Evolutionary conservation across 108 stramenopile species (phyloP).

Genomic region (Pinguiococcus pyrenoidosus): DNA sequence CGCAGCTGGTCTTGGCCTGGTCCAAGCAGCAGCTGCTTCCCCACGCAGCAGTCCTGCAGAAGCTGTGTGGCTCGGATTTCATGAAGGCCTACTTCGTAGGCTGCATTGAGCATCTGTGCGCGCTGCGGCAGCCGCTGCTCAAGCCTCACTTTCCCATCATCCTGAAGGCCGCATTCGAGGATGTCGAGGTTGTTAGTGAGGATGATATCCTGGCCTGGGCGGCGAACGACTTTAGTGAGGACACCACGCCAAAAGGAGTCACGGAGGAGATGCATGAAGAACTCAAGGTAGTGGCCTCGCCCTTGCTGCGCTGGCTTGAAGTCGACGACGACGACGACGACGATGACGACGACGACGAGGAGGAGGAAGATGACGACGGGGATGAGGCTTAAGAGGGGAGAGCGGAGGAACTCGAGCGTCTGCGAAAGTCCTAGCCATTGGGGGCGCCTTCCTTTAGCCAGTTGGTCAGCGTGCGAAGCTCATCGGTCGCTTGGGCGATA

Average conservation of each 20-base stretch:
- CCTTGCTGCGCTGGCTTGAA: slow-evolving; percentile 39
- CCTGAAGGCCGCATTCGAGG: slow-evolving; percentile 32
- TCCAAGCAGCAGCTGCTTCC: not conserved
- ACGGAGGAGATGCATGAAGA: slow-evolving; percentile 19
- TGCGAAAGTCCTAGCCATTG: too few species aligned
- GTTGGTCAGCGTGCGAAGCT: too few species aligned
- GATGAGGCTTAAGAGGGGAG: not conserved
- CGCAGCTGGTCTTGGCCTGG: not conserved
- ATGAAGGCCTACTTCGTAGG: slow-evolving; percentile 26
- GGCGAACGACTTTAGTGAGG: slow-evolving; percentile 21
- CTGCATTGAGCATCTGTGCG: slow-evolving; percentile 28
- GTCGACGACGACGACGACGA: slow-evolving; percentile 26
- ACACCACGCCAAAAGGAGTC: slow-evolving; percentile 18
- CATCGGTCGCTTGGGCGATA: too few species aligned
- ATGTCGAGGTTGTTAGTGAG: slow-evolving; percentile 34
- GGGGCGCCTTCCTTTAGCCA: too few species aligned
- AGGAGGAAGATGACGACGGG: slow-evolving; percentile 12
- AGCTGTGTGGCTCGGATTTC: too few species aligned
- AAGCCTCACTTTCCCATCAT: slow-evolving; percentile 23
- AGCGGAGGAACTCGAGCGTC: too few species aligned
- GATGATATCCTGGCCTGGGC: slow-evolving; percentile 38
- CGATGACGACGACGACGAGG: slow-evolving; percentile 23
- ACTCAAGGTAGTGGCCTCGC: slow-evolving; percentile 15
- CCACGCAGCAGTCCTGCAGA: too few species aligned
- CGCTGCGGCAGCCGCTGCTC: slow-evolving; percentile 17